phyloP scores from a whole-genome alignment of 495 filamentous ascomycete species.

The Aspergillus avenaceus region DNA sequence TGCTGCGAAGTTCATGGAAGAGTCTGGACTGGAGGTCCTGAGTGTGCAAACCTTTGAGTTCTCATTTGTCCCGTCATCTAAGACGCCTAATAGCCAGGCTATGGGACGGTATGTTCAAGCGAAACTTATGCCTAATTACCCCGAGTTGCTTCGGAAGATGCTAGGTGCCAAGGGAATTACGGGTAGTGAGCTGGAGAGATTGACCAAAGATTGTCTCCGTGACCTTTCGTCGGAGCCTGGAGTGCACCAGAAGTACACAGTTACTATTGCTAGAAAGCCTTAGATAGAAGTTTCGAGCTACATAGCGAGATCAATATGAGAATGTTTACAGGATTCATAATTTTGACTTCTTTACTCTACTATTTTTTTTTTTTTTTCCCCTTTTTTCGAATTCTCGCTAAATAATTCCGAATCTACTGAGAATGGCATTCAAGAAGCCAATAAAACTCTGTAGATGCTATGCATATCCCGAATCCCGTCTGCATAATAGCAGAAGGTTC shows the following conservation, averaged over 20 bases:
- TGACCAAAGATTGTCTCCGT: neutral
- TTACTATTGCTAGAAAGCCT: neutral
- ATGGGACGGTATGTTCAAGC: neutral
- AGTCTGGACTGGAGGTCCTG: neutral
- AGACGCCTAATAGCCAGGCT: neutral
- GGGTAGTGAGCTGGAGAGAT: neutral
- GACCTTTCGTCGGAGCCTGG: neutral
- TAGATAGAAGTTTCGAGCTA: neutral
- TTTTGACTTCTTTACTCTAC: too few relatives aligned
- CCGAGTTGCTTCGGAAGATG: neutral
- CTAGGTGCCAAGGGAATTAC: neutral
- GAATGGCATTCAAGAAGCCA: too few relatives aligned
- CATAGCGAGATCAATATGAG: neutral
- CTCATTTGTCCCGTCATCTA: neutral
- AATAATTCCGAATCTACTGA: too few relatives aligned
- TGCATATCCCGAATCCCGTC: too few relatives aligned
- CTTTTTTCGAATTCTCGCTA: too few relatives aligned
- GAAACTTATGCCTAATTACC: neutral
- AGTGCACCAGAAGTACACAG: neutral
- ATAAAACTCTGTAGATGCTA: too few relatives aligned
- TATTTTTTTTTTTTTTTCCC: too few relatives aligned
- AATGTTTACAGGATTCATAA: too few relatives aligned
- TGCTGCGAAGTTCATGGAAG: neutral
- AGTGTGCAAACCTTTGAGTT: neutral
- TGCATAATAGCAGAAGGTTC: too few relatives aligned